Percentiles rank a stretch among this genome's conserved stretches.
These are phyloP conservation scores for Barnettozyma sp. DNA, from an alignment of 805 yeast species.

Conservation along the genomic window DNA sequence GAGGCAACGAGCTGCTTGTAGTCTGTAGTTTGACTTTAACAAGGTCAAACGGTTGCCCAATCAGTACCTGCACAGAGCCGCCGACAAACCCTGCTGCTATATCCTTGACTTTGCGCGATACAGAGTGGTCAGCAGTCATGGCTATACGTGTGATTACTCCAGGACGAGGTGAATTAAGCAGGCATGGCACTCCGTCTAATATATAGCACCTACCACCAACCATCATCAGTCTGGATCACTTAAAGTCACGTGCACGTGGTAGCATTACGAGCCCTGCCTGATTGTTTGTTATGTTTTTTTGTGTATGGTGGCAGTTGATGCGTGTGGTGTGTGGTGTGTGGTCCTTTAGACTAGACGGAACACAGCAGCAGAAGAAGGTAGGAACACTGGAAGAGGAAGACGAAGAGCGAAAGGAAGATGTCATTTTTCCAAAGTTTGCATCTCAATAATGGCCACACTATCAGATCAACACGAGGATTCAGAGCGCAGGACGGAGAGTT, in stretches of 20 bases:
- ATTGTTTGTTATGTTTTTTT: too few species aligned
- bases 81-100: conserved; percentile 85
- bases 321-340: too few species aligned
- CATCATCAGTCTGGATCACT: conserved; percentile 2
- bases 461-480: conserved; percentile 40
- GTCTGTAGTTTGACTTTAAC: conserved; percentile 91
- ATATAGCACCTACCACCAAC: too few species aligned
- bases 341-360: too few species aligned
- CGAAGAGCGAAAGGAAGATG: conserved; percentile 10
- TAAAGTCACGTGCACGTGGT: conserved; percentile 8
- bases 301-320: too few species aligned
- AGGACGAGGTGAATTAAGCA: not conserved
- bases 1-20: conserved; percentile 70
- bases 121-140: conserved; percentile 27
- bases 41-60: conserved; percentile 90
- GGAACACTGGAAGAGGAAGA: too few species aligned
- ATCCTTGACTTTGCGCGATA: conserved; percentile 44
- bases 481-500: conserved; percentile 16
- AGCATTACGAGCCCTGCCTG: not conserved
- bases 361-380: too few species aligned
- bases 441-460: conserved; percentile 40
- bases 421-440: conserved; percentile 31
- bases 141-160: too few species aligned
- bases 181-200: too few species aligned
- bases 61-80: conserved; percentile 91